Conservation (phyloP, 768 basidiomycete species). For the Lactarius sanguifluus region DNA sequence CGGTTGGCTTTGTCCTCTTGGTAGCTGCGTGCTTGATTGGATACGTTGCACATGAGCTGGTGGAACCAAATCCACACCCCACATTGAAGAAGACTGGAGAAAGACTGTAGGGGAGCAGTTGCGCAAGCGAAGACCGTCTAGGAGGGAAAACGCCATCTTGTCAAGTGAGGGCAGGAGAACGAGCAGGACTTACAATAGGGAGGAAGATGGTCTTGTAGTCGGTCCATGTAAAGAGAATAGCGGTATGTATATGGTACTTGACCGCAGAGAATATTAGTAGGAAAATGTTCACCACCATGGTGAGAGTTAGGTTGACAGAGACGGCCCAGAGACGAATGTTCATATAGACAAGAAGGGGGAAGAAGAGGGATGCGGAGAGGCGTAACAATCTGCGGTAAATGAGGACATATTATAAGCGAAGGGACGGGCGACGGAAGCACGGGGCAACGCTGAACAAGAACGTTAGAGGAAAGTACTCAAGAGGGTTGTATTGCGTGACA, state of each 20-base stretch:
- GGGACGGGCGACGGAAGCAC: neutral
- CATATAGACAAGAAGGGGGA: conserved; percentile 2
- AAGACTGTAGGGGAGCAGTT: conserved; percentile 23
- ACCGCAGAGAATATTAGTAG: conserved; percentile 14
- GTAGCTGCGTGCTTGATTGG: conserved; percentile 31
- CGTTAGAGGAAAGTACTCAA: conserved; percentile 11
- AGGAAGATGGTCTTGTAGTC: conserved; percentile 36
- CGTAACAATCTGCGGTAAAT: conserved; percentile 9
- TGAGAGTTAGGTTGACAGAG: neutral
- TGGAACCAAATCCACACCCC: conserved; percentile 33
- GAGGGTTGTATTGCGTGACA: conserved; percentile 11
- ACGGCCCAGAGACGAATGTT: conserved; percentile 2
- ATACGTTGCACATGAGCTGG: conserved; percentile 32
- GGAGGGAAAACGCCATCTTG: neutral
- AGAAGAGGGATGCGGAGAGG: conserved; percentile 13
- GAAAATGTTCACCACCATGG: conserved; percentile 12
- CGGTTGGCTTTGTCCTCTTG: conserved; percentile 32
- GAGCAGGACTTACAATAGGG: conserved; percentile 31
- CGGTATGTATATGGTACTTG: conserved; percentile 29
- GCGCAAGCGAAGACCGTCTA: conserved; percentile 29
- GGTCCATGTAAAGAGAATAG: conserved; percentile 35
- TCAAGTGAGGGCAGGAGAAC: neutral
- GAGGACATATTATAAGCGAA: conserved; percentile 14
- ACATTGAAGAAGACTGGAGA: conserved; percentile 15
- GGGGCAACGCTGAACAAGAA: conserved; percentile 13